Conservation (phyloP, 2,329 filamentous ascomycete species). For the Neofusicoccum cordaticola region DNA sequence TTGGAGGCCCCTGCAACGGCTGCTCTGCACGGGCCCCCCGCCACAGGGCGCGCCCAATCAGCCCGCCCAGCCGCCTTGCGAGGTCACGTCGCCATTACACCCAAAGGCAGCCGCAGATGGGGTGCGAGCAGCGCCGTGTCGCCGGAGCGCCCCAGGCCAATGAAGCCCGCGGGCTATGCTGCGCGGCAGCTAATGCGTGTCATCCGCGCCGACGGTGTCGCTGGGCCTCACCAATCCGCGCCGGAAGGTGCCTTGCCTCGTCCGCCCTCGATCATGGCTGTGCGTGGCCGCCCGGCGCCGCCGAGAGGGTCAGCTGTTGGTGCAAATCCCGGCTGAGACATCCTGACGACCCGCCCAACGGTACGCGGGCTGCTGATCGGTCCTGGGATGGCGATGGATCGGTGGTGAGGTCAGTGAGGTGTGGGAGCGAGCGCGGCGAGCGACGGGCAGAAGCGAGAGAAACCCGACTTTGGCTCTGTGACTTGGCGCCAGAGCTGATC, state of each 20-base stretch:
- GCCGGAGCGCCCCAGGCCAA: slow-evolving; percentile 6
- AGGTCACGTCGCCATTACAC: background rate
- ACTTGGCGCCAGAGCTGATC: background rate
- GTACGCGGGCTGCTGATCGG: background rate
- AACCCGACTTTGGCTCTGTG: background rate
- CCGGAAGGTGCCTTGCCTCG: background rate
- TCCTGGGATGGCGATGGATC: background rate
- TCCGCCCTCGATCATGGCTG: slow-evolving; percentile 3
- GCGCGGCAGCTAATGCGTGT: slow-evolving; percentile 15
- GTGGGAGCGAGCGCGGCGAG: background rate
- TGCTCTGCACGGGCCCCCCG: background rate
- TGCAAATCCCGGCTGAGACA: background rate
- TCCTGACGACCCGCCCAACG: background rate
- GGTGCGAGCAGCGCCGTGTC: background rate
- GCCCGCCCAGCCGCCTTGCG: background rate
- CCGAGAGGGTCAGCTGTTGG: slow-evolving; percentile 6
- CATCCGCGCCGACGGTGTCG: background rate
- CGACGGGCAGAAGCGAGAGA: background rate
- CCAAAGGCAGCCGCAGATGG: background rate
- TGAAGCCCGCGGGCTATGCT: background rate
- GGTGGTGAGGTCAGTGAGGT: background rate
- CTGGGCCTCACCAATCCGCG: background rate
- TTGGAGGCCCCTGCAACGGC: slow-evolving; percentile 1
- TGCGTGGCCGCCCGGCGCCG: slow-evolving; percentile 6
- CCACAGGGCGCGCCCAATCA: background rate